Evolutionary conservation across 768 basidiomycete genomes (phyloP).

Genomic region (Arthromyces matolae): DNA sequence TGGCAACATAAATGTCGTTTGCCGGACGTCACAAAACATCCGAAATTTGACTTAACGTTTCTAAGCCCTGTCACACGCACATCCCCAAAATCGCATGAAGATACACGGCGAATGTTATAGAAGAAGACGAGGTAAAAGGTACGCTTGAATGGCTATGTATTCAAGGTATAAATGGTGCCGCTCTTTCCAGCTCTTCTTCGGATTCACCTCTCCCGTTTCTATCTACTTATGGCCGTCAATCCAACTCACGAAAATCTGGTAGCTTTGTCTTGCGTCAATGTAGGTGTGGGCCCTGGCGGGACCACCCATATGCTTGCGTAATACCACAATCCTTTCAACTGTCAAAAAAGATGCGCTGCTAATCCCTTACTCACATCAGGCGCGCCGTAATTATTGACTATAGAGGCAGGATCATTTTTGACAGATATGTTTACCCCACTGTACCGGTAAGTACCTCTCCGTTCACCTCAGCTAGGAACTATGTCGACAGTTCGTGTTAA

Average conservation of each 20-base stretch:
- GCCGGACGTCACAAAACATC: slow-evolving; percentile 27
- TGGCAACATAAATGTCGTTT: slow-evolving; percentile 26
- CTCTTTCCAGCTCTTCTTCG: slow-evolving; percentile 3
- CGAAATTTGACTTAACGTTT: slow-evolving; percentile 20
- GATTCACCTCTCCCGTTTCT: slow-evolving; percentile 16
- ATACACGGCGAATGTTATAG: too few relatives aligned
- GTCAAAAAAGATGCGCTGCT: background rate
- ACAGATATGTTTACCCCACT: slow-evolving; percentile 67
- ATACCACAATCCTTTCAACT: slow-evolving; percentile 25
- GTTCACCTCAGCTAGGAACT: too few relatives aligned
- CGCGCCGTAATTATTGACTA: slow-evolving; percentile 53
- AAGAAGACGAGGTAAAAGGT: slow-evolving; percentile 10
- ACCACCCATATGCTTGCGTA: slow-evolving; percentile 83
- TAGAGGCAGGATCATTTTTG: slow-evolving; percentile 54
- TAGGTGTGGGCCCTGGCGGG: slow-evolving; percentile 80
- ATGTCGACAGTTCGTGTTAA: background rate
- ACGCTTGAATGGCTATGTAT: slow-evolving; percentile 12
- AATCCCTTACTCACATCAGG: slow-evolving; percentile 23
- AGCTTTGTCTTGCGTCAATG: slow-evolving; percentile 60
- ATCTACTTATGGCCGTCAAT: slow-evolving; percentile 34
- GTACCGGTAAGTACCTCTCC: slow-evolving; percentile 36
- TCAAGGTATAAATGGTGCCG: slow-evolving; percentile 13
- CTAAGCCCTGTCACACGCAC: slow-evolving; percentile 19
- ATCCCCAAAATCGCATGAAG: slow-evolving; percentile 7
- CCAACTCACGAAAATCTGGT: slow-evolving; percentile 44